Evolutionary conservation across 2,329 filamentous ascomycete species (phyloP).

Genomic region (Juglanconis oblonga): DNA sequence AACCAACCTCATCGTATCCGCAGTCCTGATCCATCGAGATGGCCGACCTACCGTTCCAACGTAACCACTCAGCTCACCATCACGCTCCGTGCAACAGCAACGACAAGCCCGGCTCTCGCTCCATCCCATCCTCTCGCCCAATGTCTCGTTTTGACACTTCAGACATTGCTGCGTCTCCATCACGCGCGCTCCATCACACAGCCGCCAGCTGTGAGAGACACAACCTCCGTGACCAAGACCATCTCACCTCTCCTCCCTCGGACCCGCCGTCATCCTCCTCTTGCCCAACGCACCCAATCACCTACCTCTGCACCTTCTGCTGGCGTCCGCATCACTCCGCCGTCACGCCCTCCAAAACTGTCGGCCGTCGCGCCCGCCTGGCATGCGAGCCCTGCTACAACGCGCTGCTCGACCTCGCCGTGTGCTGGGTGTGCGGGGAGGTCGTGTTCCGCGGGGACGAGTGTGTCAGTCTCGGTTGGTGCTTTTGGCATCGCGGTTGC

Average conservation of each 20-base stretch:
- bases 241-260: background rate
- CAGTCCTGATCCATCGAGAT: background rate
- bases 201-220: background rate
- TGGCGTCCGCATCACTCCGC: constrained; percentile 35
- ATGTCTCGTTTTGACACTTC: no score
- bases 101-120: background rate
- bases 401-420: constrained; percentile 49
- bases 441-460: constrained; percentile 51
- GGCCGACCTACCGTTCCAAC: background rate
- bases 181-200: background rate
- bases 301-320: constrained; percentile 57
- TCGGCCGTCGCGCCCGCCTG: constrained; percentile 47
- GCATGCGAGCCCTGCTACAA: constrained; percentile 46
- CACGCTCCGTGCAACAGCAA: background rate
- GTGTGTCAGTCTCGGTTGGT: constrained; percentile 58
- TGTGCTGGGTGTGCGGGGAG: constrained; percentile 58
- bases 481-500: constrained; percentile 56
- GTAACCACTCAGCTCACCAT: background rate
- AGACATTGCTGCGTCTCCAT: background rate
- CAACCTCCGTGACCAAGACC: no score
- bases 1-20: background rate
- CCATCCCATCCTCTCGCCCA: background rate
- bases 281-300: background rate
- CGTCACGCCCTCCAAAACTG: constrained; percentile 30
- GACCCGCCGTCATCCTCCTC: background rate